These are phyloP conservation scores for Coemansia sp. DNA, from an alignment of 192 early-diverging fungal species.

Conservation along the genomic window DNA sequence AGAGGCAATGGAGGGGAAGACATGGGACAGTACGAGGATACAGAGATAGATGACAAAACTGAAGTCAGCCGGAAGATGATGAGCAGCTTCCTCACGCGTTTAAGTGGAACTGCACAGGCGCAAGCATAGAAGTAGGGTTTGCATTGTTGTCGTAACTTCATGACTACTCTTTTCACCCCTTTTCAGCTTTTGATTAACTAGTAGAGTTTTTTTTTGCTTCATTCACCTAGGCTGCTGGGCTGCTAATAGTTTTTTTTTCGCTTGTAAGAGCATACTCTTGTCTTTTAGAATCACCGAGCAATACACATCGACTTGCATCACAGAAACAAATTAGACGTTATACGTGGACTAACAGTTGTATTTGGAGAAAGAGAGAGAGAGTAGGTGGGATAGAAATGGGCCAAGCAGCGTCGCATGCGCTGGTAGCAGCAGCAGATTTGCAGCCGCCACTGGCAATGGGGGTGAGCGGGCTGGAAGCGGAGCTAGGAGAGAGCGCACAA, in stretches of 20 bases:
- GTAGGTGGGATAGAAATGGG: conserved; percentile 17
- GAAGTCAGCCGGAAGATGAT: background rate
- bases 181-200: background rate
- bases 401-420: conserved; percentile 45
- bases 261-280: too few species aligned
- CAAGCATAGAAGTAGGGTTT: background rate
- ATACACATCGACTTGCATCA: too few species aligned
- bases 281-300: too few species aligned
- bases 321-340: background rate
- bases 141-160: background rate
- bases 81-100: background rate
- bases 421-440: conserved; percentile 50
- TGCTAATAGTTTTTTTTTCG: too few species aligned
- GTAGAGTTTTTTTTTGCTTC: background rate
- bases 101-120: background rate
- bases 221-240: background rate
- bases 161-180: background rate
- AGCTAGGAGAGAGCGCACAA: conserved; percentile 48
- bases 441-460: conserved; percentile 50
- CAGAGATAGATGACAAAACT: background rate
- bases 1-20: background rate
- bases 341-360: background rate
- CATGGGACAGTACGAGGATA: background rate
- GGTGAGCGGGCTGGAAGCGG: conserved; percentile 40
- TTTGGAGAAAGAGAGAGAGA: background rate